Conservation (phyloP, 2,329 filamentous ascomycete genomes). For the Allantophomopsis cytisporea region DNA sequence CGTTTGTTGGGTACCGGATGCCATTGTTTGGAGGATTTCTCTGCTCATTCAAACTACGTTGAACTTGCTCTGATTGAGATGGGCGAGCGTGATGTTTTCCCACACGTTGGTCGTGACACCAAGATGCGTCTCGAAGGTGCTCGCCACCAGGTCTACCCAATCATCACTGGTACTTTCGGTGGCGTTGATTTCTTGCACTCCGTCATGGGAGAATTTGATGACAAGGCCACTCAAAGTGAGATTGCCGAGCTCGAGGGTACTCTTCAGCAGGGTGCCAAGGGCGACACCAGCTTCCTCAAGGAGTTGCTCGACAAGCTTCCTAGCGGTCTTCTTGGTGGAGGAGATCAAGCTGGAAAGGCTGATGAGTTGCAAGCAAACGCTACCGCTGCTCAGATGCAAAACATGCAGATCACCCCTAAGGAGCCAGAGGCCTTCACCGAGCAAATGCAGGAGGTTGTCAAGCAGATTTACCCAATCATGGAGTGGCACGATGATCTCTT, state of each 20-base stretch:
- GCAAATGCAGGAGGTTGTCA: constrained; percentile 61
- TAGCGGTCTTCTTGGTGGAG: constrained; percentile 62
- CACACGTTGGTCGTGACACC: constrained; percentile 72
- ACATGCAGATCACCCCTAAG: constrained; percentile 59
- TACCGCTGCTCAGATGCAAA: constrained; percentile 60
- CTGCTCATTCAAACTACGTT: constrained; percentile 86
- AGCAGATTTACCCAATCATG: constrained; percentile 78
- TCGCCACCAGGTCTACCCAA: constrained; percentile 55
- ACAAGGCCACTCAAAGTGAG: constrained; percentile 86
- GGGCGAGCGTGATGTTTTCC: constrained; percentile 70
- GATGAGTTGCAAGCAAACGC: constrained; percentile 71
- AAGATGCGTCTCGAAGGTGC: constrained; percentile 55
- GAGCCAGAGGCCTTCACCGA: constrained; percentile 72
- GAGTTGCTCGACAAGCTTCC: constrained; percentile 74
- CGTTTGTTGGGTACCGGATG: constrained; percentile 76
- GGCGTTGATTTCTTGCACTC: constrained; percentile 91
- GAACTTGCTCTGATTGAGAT: constrained; percentile 82
- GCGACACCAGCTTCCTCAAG: constrained; percentile 62
- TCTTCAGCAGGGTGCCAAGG: constrained; percentile 48
- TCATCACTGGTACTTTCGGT: constrained; percentile 86
- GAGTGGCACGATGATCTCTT: constrained; percentile 85
- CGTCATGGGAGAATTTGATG: constrained; percentile 65
- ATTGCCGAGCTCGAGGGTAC: constrained; percentile 80
- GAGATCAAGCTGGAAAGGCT: constrained; percentile 61
- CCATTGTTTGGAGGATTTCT: constrained; percentile 86